phyloP scores from a whole-genome alignment of 305 asterid genomes.

The Fraxinus albicans region DNA sequence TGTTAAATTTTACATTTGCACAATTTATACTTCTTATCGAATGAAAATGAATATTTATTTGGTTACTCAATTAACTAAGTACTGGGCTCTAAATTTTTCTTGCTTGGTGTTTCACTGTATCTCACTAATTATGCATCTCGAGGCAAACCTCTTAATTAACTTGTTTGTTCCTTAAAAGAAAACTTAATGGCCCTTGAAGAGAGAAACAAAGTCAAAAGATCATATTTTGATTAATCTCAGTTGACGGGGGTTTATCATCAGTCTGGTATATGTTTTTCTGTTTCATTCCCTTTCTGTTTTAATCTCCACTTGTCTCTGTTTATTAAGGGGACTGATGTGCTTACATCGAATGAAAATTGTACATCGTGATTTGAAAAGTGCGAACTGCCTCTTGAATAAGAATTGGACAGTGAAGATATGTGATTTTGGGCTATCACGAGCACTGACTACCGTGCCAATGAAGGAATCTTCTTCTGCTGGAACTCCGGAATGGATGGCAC shows the following conservation, averaged over 20 bases:
- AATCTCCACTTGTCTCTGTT: conserved; percentile 18
- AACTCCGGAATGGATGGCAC: conserved; percentile 99
- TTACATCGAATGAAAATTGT: conserved; percentile 89
- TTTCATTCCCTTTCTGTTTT: background rate
- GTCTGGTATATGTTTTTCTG: background rate
- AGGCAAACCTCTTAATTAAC: background rate
- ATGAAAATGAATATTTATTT: background rate
- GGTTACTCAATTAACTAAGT: background rate
- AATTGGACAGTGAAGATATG: conserved; percentile 95
- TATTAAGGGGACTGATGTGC: conserved; percentile 80
- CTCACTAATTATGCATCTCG: background rate
- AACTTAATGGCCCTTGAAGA: background rate
- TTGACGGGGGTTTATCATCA: background rate
- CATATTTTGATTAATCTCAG: background rate
- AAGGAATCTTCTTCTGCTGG: conserved; percentile 82
- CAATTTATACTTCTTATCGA: background rate
- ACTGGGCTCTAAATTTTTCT: background rate
- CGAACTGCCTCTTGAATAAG: conserved; percentile 93
- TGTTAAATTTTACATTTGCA: background rate
- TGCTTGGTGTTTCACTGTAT: background rate
- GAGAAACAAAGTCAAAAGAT: background rate
- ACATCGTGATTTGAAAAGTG: conserved; percentile 96
- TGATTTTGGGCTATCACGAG: conserved; percentile 94
- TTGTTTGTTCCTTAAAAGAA: background rate
- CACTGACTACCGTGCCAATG: conserved; percentile 55